Percentiles rank a stretch among this genome's conserved stretches.
phyloP scores from a whole-genome alignment of 768 basidiomycete genomes.

The Cystobasidium tubakii region DNA sequence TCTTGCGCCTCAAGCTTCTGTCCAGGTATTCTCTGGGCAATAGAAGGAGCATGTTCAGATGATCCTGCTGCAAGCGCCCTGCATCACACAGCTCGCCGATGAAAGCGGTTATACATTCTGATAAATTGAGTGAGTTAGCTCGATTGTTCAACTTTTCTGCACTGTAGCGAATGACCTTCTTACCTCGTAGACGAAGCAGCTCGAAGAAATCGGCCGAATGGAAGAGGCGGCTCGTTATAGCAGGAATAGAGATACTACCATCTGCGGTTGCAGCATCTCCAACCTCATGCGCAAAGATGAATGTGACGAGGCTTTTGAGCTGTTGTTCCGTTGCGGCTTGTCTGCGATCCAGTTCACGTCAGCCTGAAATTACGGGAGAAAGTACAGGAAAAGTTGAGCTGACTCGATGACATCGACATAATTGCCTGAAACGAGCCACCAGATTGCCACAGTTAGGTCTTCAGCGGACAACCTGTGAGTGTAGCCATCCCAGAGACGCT shows the following conservation, averaged over 20 bases:
- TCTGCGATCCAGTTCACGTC: not conserved
- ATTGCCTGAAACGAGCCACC: not conserved
- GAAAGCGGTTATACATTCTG: not conserved
- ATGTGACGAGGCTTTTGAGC: not conserved
- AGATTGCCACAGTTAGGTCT: not conserved
- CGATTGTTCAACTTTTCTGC: not conserved
- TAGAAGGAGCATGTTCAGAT: slow-evolving; percentile 5
- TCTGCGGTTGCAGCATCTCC: not conserved
- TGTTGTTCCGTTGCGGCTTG: not conserved
- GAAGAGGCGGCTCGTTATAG: not conserved
- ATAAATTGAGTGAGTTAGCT: not conserved
- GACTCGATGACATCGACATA: slow-evolving; percentile 7
- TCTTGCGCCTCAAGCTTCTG: not conserved
- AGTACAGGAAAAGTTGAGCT: not conserved
- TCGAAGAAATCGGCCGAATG: slow-evolving; percentile 20
- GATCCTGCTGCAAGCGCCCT: not conserved
- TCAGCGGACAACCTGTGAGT: not conserved
- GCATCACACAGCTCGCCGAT: not conserved
- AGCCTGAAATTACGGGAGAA: not conserved
- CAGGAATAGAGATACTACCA: not conserved
- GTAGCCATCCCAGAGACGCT: slow-evolving; percentile 6
- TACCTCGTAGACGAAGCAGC: not conserved
- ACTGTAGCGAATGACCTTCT: not conserved
- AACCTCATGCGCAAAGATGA: not conserved
- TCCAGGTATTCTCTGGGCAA: slow-evolving; percentile 26